Base-by-base conservation (phyloP, 768 basidiomycete species). In the Hemileccinum impolitum region DNA sequence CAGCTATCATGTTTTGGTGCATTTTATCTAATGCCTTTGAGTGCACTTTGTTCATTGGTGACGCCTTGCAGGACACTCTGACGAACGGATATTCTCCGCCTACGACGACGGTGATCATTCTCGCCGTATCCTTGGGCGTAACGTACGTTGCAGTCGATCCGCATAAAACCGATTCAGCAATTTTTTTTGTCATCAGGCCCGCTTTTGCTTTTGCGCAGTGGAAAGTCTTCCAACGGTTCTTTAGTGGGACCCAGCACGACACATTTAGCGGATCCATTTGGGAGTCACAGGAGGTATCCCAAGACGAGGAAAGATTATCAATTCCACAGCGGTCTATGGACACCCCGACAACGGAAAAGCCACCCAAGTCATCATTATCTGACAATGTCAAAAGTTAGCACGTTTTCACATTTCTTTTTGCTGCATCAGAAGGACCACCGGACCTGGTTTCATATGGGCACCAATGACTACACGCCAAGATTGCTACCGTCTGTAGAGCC, bases 191-290 rank as follows among this genome's bases (percentile, higher is more conserved):
- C n/a, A n/a, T n/a, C n/a, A 45, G 84, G 82, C 26, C 81, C 80
- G 55, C 74, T 4, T 68, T 84, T 25, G 80, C 81, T 1, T 72
- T 71, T 58, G 70, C 62, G 5, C 84, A 85, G 47, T 79, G 83
- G 62, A 70, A 65, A 39, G 31, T 74, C 14, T 84, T 85, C 64
- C 71, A 62, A 39, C 67, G 66, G 4, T 74, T 80, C 5, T 84
- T 84, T 63, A 62, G 64, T 30, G 72, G 74, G 32, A 12, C 41
- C 31, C 39, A 45, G 36, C 43, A 54, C 18, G 59, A 61, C 3
- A 63, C 60, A 0, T 43, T 58, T 34, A 43, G 38, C 5, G 66
- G 58, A 50, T 66, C 67, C 41, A 28, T 66, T 45, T 59, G 50
- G 43, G 59, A 66, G 9, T 3, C 57, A 17, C 59, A 58, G n/a